Evolutionary conservation across 208 protist genomes (phyloP), one percentile per base, ranked within the genome.

Genomic region (Trypanosoma rangeli): DNA sequence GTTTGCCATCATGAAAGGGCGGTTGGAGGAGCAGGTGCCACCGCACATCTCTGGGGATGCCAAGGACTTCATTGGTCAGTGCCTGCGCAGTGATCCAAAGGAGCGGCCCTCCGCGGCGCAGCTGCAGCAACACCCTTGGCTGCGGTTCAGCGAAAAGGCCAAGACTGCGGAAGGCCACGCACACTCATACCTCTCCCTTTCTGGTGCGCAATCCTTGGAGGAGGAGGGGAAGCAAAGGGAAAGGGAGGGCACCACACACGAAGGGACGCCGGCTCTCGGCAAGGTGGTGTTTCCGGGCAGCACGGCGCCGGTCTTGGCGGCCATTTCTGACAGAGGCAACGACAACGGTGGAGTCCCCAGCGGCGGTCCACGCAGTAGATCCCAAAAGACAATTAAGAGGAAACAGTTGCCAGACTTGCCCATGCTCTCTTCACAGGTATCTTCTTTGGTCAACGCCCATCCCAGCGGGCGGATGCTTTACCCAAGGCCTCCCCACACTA

Each of bases 1-100:
- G 91, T 96, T 96, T 71, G 88, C 87, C 46, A 85, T 96, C 55
- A 93, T 93, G 74, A 89, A 88, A 54, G 86, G 86, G 22, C 78
- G 84, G 48, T 70, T 96, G 5, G 76, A 84, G 50, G 83, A 89
- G 28, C 75, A 96, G 57, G 70, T 96, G 3, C 91, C 91, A 13
- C 65, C 70, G n/a, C 29, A 78, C 58, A 80, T 89, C 31, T 87
- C 86, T 10, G 81, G 80, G 3, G 74, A 69, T 15, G 87, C 87
- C 13, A 86, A 83, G 60, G 84, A 90, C 56, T 96, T 96, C 61
- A 89, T 96, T 68, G 50, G 74, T 5, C 70, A 79, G 53, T 92
- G 86, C 76, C 90, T 85, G 28, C 80, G 73, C 49, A 70, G 68
- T 4, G 82, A 89, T 61, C 85, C 87, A 24, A 87, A 87, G 53